Base-by-base conservation (phyloP, 768 basidiomycete genomes). In the Clitopilus hobsonii region DNA sequence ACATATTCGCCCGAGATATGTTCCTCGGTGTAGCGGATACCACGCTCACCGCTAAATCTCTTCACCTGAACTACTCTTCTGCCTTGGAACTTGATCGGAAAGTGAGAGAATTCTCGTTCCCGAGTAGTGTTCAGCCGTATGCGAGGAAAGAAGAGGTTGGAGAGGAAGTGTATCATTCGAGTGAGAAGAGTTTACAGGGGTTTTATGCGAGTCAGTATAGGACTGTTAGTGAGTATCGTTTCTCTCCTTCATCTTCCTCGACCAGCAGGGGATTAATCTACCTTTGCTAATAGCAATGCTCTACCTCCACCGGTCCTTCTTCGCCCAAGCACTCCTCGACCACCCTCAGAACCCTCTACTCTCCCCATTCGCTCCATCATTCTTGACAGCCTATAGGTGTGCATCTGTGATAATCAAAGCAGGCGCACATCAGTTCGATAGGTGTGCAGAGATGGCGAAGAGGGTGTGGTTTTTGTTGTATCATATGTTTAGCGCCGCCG, bases 161-260 rank as follows among this genome's bases (percentile, higher is more conserved):
- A 0, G 73, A 74, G 24, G 74, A 76, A 27, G 71, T 75, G 48
- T 80, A 77, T 58, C 72, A 76, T 57, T 78, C 78, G 1, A 75
- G 77, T 51, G 75, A 77, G n/a, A 62, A 78, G 23, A 77, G 79
- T 41, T 64, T 83, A 56, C 72, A 78, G 38, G 80, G 76, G 16
- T 82, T 81, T 57, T 80, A 82, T 64, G 75, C 79, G 3, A 80
- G 80, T 38, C 81, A 83, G 59, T 76, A 80, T 67, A 71, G 81
- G 6, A 81, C 80, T 58, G 81, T 83, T 60, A 80, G 82, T 85
- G 62, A 71, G 78, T 80, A 41, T 10, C 41, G 45, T 29, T 32
- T 18, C 53, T 27, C 10, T 6, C 32, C 14, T 45, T 22, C 18
- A 4, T 6, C 14, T 45, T 11, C n/a, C 3, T 14, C 29, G 25